Evolutionary conservation across 2,329 filamentous ascomycete genomes (phyloP), one percentile per base, ranked within the genome.

Genomic region (Sarocladiaceae sp.): DNA sequence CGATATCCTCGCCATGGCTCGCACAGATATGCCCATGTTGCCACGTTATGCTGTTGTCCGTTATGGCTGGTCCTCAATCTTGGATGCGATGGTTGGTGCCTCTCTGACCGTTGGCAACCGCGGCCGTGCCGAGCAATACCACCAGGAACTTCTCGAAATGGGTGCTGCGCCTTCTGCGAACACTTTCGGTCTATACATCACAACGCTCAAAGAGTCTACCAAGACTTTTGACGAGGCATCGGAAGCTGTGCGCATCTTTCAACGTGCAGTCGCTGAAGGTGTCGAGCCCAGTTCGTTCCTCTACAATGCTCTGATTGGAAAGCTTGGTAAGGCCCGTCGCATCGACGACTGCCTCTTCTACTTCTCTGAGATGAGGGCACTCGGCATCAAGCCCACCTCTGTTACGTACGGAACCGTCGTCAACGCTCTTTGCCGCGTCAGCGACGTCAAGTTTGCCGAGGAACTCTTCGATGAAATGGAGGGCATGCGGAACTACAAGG

Each of bases 391-490:
- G 62, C 94, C 94, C 2, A 99, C 94, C 0, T 97, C 91, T 47
- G 94, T 99, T 53, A 99, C 94, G 1, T 99, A 99, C 63, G 94
- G 94, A 56, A 99, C 94, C 12, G 92, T 99, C 62, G 93, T 99
- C 72, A 99, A 99, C 62, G 94, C 94, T 22, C 82, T 99, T 13
- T 97, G 92, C 78, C 89, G 94, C 61, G 94, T 97, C 52, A 96
- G 91, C 59, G 94, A 99, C 61, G 93, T 97, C 74, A 95, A 93
- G 65, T 96, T 97, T 66, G 94, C 94, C 25, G 94, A 97, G 65
- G 91, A 97, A 71, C 83, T 97, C 61, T 99, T 99, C 65, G 91
- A 97, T 65, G 94, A 99, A 75, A 99, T 99, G 94, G 94, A 99
- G 75, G 84, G 87, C 44, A 96, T 96, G 87, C 87, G 91, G 53